Conservation (phyloP, 148 eudicot genomes). For the Tetragonia tetragonoides region DNA sequence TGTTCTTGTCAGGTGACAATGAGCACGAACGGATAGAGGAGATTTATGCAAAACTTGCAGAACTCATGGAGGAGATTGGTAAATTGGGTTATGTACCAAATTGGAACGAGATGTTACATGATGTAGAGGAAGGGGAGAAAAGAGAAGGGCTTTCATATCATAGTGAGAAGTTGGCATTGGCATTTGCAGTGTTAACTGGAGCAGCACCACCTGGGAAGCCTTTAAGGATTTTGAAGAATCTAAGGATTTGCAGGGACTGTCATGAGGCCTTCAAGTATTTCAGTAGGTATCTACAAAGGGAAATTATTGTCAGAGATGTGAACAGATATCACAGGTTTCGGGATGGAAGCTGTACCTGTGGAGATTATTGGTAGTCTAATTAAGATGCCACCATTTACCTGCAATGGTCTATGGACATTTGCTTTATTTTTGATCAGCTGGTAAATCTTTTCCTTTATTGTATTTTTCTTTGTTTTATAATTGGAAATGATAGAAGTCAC, state of each 20-base stretch:
- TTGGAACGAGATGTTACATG: slow-evolving; percentile 50
- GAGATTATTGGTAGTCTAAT: slow-evolving; percentile 52
- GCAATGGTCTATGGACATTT: slow-evolving; percentile 8
- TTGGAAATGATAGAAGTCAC: neutral
- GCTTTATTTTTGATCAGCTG: slow-evolving; percentile 6
- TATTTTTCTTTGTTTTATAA: neutral
- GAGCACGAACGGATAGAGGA: slow-evolving; percentile 44
- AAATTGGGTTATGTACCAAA: slow-evolving; percentile 54
- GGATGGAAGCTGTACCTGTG: slow-evolving; percentile 57
- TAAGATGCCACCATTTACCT: neutral
- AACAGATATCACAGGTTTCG: slow-evolving; percentile 62
- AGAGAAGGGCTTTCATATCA: slow-evolving; percentile 52
- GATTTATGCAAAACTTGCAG: slow-evolving; percentile 46
- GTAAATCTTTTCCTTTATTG: slow-evolving; percentile 14
- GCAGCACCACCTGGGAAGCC: slow-evolving; percentile 59
- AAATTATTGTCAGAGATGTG: slow-evolving; percentile 65
- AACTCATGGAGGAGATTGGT: slow-evolving; percentile 50
- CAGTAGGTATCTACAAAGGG: slow-evolving; percentile 49
- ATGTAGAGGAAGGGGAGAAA: slow-evolving; percentile 59
- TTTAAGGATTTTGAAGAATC: slow-evolving; percentile 66
- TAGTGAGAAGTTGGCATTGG: slow-evolving; percentile 73
- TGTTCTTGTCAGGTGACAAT: slow-evolving; percentile 56
- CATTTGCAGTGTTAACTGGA: slow-evolving; percentile 61
- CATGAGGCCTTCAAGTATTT: slow-evolving; percentile 64
- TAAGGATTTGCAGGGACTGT: slow-evolving; percentile 61